Base-by-base conservation (phyloP, 2,329 filamentous ascomycete genomes). In the Aspergillus sp. region DNA sequence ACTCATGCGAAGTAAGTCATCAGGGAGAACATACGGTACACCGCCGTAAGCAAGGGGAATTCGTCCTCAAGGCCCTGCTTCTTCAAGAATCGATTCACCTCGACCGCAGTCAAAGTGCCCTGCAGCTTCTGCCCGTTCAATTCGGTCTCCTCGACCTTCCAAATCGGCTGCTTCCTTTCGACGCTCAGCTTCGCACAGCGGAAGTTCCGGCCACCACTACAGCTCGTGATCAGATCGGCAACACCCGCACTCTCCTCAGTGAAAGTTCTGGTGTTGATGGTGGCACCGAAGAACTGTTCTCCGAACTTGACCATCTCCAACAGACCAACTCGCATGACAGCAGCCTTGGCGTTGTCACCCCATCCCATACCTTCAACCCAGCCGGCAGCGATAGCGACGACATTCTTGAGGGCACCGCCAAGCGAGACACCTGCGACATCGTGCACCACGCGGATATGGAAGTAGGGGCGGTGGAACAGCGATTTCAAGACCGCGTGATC, bases 331-430 rank as follows among this genome's bases (percentile, higher is more conserved):
- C 94, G 89, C 91, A 99, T 97, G 55, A 99, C 87, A 43, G 94
- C 94, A n/a, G 94, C 91, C 78, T 99, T 97, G 60, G 93, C 93
- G 64, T 97, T 99, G 78, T 97, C 92, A 66, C 94, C 94, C 93
- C 94, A 99, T 60, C 93, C 93, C 56, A 93, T 84, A 32, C 94
- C 94, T 60, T 96, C 91, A 42, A 97, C 91, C 72, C 96, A 99
- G 53, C 94, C 94, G 29, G 94, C 92, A 4, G 91, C 93, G 16
- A 99, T 78, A 4, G 94, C 94, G 50, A 99, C 90, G 59, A 99
- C 88, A 78, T 99, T 99, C 81, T 99, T 99, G 62, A 99, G 79
- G 0, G 94, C 94, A 55, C 94, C 94, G 41, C 92, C 88, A 31
- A 99, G 86, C 4, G 94, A 97, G 1, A 97, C 93, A 61, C 94